These are phyloP conservation scores for Rhodamnia argentea DNA, from an alignment of 345 rosid species.

Conservation along the genomic window DNA sequence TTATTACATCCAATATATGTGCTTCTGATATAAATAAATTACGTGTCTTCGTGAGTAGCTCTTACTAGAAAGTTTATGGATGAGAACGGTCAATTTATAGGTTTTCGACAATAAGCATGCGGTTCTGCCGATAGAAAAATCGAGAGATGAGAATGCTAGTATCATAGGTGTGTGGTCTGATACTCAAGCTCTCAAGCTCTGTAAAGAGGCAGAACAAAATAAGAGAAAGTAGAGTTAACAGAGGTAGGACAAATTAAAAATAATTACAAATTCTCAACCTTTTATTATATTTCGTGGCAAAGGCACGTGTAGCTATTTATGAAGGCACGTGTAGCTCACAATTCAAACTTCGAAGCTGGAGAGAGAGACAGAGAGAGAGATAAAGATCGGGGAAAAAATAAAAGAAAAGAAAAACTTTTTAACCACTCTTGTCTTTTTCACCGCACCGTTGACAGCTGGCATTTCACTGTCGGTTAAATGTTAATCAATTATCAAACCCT, in stretches of 20 bases:
- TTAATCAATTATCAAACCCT: neutral
- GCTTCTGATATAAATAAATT: neutral
- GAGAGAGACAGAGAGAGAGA: neutral
- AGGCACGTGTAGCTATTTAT: too few species aligned
- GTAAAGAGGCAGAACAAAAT: too few species aligned
- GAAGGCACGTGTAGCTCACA: neutral
- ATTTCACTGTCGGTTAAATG: neutral
- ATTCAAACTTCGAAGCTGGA: neutral
- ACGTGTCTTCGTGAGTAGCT: neutral
- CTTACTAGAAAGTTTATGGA: neutral
- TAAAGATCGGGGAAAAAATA: neutral
- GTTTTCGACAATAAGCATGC: too few species aligned
- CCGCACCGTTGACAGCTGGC: neutral
- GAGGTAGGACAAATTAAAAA: too few species aligned
- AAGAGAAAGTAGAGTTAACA: too few species aligned
- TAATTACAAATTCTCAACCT: too few species aligned
- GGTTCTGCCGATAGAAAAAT: too few species aligned
- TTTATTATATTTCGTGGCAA: neutral
- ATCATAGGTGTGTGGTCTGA: too few species aligned
- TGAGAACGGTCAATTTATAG: neutral
- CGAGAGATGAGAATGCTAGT: too few species aligned
- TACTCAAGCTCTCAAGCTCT: too few species aligned
- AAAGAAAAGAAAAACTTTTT: neutral
- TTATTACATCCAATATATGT: neutral
- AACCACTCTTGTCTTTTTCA: neutral